Evolutionary conservation across 75 land plant genomes (phyloP), one percentile per base, ranked within the genome.

Genomic region (Adiantum capillusveneris): DNA sequence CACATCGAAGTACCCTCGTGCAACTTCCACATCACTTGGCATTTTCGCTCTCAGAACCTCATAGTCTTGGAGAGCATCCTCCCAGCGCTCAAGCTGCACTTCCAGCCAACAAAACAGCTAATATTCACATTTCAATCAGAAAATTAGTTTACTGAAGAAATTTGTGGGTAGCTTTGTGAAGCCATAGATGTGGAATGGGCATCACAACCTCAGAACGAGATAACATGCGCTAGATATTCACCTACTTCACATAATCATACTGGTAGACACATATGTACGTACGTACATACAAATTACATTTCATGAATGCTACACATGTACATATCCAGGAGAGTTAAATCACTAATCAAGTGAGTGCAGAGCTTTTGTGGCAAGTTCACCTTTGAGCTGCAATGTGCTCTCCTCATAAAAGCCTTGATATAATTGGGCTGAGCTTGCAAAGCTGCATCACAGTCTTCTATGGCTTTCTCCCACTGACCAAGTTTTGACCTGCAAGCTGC

Each of bases 391-490:
- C 84, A 85, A 65, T 67, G 77, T 18, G 98, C 98, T 26, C 98
- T 80, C 7, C 98, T 75, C 30, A 83, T 76, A 50, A 88, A 83
- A 13, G 98, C 98, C 66, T 93, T 93, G 0, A 64, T 70, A 51
- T 93, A 93, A 55, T 79, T 83, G 12, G 90, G 94, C 41, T 79
- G 86, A 29, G 79, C 73, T 11, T 58, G 57, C 24, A 93, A 68
- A n/a, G 95, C 96, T 21, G 78, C 66, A 49, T 83, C 81, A 63
- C 96, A 93, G 49, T 93, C 98, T 57, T 81, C 90, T 25, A 88
- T 62, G 26, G 90, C 76, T 25, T 56, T 62, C 56, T 93, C 98
- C 84, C 79, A 93, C 20, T 76, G 73, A 5, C 83, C 85, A 65
- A 85, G 77, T 70, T 83, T 88, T 26, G 66, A 78, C 63, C 84